Base-by-base conservation (phyloP, 1,284 basidiomycete species). In the Gomphus bonarii region DNA sequence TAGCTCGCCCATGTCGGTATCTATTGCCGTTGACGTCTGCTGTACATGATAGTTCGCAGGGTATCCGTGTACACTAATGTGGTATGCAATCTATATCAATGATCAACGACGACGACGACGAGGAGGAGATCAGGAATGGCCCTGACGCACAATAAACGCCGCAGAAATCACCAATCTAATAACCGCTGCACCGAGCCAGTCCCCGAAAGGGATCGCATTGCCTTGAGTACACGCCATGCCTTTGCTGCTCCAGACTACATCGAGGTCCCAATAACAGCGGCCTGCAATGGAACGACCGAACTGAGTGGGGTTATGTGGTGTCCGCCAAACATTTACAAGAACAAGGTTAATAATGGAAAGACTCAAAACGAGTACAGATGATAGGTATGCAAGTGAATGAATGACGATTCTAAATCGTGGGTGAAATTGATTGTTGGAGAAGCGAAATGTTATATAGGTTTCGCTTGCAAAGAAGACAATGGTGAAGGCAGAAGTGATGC, bases 181-280 rank as follows among this genome's bases (percentile, higher is more conserved):
- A 44, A 75, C 61, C 0, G 79, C 73, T 9, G 80, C 71, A 46
- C 69, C 69, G 20, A 83, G 63, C 82, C 82, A 86, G 12, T 69
- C 67, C 2, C 71, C 68, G 75, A 78, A 82, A 2, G 72, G 40
- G 12, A 70, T 66, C 1, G 72, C 66, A 14, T 64, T 60, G 0
- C 51, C 58, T 12, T 42, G 51, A 22, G 58, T 46, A 14, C 73
- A 69, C 16, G 60, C 55, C 20, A 61, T 53, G 9, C 59, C 57
- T 5, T 69, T 65, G 12, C 67, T 63, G 7, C 79, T 75, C 85
- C 85, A 88, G 3, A 80, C 68, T 44, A 82, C 71, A 64, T 88
- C 85, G 49, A 86, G 70, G 61, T 84, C 81, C 70, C 82, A 72
- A 44, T 69, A 65, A 61, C 85, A 87, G 18, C 78, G 73, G 38